Base-by-base conservation (phyloP, 306 rosid genomes). In the Glycyrrhiza uralensis region DNA sequence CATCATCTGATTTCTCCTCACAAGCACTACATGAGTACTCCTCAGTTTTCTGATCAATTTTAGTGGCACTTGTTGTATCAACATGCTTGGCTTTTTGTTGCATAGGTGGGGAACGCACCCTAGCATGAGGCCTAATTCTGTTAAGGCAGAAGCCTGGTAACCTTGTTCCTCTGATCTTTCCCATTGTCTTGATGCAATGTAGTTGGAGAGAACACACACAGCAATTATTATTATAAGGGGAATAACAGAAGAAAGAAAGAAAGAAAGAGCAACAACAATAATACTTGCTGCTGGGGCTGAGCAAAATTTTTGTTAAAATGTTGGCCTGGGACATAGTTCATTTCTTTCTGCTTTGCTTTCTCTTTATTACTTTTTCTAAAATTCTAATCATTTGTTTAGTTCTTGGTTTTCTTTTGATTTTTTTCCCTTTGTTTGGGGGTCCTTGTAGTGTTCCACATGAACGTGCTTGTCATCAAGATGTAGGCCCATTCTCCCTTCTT, bases 81-180 rank as follows among this genome's bases (percentile, higher is more conserved):
- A n/a, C 79, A 32, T 62, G 63, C 65, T 85, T 94, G 66, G 83
- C 71, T 39, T n/a, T n/a, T n/a, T n/a, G n/a, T n/a, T 85, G 97
- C 41, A 67, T 72, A 1, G 92, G 79, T 1, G 97, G 97, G 0
- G 95, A 88, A 20, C 92, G 95, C 29, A 89, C 92, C 6, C 97
- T 65, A 15, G 93, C 91, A 65, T 85, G 96, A 46, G 99, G 96
- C 84, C 95, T 81, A 44, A 91, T 91, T 73, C 96, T 76, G 83
- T 85, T 94, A 5, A 94, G 88, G 83, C 97, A 89, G 76, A 91
- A 91, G 65, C 83, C 88, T 1, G 97, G 87, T 73, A 91, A 68
- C 78, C 84, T 94, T 10, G 87, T 57, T 5, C 91, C 89, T 77
- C 84, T 85, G n/a, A n/a, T n/a, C 90, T 88, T 91, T 33, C 91